Conservation (phyloP, 768 basidiomycete genomes). For the Tylopilus balloui region DNA sequence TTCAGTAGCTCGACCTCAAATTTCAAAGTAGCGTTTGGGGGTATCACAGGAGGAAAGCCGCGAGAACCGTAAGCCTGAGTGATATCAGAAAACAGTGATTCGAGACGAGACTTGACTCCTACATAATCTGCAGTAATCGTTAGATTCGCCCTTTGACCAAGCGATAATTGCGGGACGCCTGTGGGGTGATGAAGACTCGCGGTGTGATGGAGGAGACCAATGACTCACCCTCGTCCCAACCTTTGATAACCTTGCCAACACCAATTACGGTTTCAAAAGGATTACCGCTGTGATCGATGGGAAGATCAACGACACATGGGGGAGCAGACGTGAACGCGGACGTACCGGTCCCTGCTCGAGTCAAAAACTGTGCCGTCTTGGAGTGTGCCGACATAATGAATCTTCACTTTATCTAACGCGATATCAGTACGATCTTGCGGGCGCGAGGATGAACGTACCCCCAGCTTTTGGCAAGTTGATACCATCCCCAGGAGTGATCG, state of each 20-base stretch:
- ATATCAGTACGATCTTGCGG: slow-evolving; percentile 22
- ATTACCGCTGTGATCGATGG: slow-evolving; percentile 36
- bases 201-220: not conserved
- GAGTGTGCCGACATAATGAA: slow-evolving; percentile 80
- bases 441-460: slow-evolving; percentile 44
- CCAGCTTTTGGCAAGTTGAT: slow-evolving; percentile 60
- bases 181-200: slow-evolving; percentile 1
- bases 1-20: slow-evolving; percentile 83
- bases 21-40: slow-evolving; percentile 64
- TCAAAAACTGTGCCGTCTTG: slow-evolving; percentile 63
- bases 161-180: slow-evolving; percentile 75
- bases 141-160: slow-evolving; percentile 69
- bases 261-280: slow-evolving; percentile 75
- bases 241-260: slow-evolving; percentile 77
- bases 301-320: slow-evolving; percentile 1
- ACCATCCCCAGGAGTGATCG: slow-evolving; percentile 57
- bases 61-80: slow-evolving; percentile 65
- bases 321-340: slow-evolving; percentile 7
- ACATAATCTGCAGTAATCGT: slow-evolving; percentile 76
- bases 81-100: not conserved
- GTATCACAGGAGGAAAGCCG: slow-evolving; percentile 79
- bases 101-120: slow-evolving; percentile 29
- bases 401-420: slow-evolving; percentile 57
- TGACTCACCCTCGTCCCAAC: slow-evolving; percentile 82
- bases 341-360: slow-evolving; percentile 70